A percentile compares a stretch with the other conserved stretches of the same genome.
Conservation (phyloP, 768 basidiomycete species). For the Roridomyces roridus region DNA sequence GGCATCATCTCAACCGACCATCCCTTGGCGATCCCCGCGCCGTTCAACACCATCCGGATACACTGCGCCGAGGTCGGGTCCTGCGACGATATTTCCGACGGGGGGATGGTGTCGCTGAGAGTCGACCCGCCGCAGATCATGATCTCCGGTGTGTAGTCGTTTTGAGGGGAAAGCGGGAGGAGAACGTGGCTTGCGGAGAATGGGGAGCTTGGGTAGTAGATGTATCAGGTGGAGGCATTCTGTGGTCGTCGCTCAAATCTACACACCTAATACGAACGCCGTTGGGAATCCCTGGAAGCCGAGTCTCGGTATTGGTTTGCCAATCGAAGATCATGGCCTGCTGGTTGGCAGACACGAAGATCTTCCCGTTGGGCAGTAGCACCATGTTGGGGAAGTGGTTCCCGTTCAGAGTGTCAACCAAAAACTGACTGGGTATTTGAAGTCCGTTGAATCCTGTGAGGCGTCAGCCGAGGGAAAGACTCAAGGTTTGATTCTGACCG, state of each 20-base stretch:
- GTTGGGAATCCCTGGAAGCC: constrained; percentile 50
- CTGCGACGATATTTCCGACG: constrained; percentile 40
- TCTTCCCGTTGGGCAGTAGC: constrained; percentile 46
- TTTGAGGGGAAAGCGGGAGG: constrained; percentile 42
- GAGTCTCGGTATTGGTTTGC: constrained; percentile 43
- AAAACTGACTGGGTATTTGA: constrained; percentile 22
- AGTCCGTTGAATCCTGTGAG: constrained; percentile 28
- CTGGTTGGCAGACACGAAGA: constrained; percentile 49
- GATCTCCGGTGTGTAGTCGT: constrained; percentile 49
- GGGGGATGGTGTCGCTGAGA: constrained; percentile 35
- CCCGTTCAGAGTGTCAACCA: constrained; percentile 20
- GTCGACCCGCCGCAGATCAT: constrained; percentile 54
- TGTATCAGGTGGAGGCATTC: neutral
- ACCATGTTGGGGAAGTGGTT: constrained; percentile 33
- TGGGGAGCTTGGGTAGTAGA: constrained; percentile 33
- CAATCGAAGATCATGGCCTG: constrained; percentile 49
- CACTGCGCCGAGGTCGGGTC: constrained; percentile 51
- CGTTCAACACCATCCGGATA: constrained; percentile 46
- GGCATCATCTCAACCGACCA: constrained; percentile 55
- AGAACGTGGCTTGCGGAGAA: constrained; percentile 44
- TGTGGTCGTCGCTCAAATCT: neutral
- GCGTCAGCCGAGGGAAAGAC: neutral
- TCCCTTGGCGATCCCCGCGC: constrained; percentile 46
- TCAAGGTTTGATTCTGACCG: constrained; percentile 29
- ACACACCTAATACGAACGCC: constrained; percentile 44